These are phyloP conservation scores for Scorias spongiosa DNA, from an alignment of 2,329 filamentous ascomycete genomes.

Conservation along the genomic window DNA sequence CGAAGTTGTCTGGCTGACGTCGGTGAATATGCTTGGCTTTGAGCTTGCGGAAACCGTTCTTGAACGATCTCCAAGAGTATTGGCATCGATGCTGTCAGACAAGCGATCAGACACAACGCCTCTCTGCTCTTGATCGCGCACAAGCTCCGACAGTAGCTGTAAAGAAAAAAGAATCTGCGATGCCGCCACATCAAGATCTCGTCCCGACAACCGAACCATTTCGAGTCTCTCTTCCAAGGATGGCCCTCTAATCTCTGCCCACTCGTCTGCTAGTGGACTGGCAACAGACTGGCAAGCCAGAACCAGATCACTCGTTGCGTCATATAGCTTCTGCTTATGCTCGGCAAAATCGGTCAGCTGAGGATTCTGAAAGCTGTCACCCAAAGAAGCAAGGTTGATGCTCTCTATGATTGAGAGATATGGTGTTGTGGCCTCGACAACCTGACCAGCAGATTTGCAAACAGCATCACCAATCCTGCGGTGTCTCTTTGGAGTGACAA, in stretches of 20 bases:
- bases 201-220: slow-evolving; percentile 60
- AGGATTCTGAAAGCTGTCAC: slow-evolving; percentile 65
- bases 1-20: slow-evolving; percentile 44
- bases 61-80: slow-evolving; percentile 14
- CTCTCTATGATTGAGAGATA: slow-evolving; percentile 87
- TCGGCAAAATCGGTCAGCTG: slow-evolving; percentile 74
- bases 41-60: neutral
- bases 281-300: slow-evolving; percentile 83
- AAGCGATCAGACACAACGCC: slow-evolving; percentile 32
- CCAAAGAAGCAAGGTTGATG: slow-evolving; percentile 69
- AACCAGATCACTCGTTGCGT: slow-evolving; percentile 79
- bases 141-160: slow-evolving; percentile 71
- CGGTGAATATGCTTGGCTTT: slow-evolving; percentile 37
- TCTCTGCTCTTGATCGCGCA: slow-evolving; percentile 29
- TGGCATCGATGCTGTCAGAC: slow-evolving; percentile 19
- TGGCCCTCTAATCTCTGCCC: slow-evolving; percentile 82
- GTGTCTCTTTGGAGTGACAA: slow-evolving; percentile 65
- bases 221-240: slow-evolving; percentile 75
- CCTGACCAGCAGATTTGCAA: slow-evolving; percentile 60
- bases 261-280: slow-evolving; percentile 83
- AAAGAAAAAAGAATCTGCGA: slow-evolving; percentile 79
- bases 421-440: slow-evolving; percentile 75
- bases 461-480: slow-evolving; percentile 68
- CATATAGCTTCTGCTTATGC: slow-evolving; percentile 88
- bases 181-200: slow-evolving; percentile 72